A percentile compares a stretch with the other conserved stretches of the same genome.
These are phyloP conservation scores for Trichocladium uniseriatum DNA, from an alignment of 495 filamentous ascomycete species.

Conservation along the genomic window DNA sequence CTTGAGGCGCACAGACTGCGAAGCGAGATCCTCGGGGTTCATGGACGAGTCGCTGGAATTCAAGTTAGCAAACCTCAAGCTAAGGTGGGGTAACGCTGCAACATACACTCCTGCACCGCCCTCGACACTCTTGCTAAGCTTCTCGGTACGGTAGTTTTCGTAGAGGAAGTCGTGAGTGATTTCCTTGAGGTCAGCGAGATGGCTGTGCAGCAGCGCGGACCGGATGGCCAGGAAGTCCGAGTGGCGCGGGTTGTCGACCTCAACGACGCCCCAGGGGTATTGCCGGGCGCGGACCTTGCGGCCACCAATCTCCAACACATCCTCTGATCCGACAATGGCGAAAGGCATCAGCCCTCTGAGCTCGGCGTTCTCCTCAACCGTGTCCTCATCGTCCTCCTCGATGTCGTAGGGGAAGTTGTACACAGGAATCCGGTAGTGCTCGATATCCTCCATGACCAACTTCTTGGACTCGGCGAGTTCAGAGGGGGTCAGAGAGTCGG, in stretches of 20 bases:
- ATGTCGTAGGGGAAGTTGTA: constrained; percentile 99
- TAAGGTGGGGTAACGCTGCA: background rate
- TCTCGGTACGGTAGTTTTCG: constrained; percentile 99
- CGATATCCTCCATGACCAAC: constrained; percentile 99
- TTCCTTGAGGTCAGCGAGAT: constrained; percentile 96
- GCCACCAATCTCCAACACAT: constrained; percentile 85
- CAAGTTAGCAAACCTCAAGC: constrained; percentile 30
- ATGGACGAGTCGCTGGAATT: constrained; percentile 64
- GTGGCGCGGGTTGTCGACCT: constrained; percentile 98
- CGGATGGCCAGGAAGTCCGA: constrained; percentile 97
- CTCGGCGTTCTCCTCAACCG: constrained; percentile 97
- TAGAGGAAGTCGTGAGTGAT: constrained; percentile 99
- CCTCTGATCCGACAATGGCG: constrained; percentile 94
- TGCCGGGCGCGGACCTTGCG: constrained; percentile 88
- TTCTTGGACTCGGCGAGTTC: constrained; percentile 99
- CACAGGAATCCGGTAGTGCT: constrained; percentile 98
- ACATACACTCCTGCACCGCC: constrained; percentile 80
- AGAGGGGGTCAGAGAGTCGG: constrained; percentile 90
- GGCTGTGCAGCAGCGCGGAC: constrained; percentile 91
- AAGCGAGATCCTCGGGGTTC: constrained; percentile 95
- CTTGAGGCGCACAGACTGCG: constrained; percentile 95
- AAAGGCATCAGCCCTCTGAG: constrained; percentile 96
- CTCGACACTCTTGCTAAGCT: constrained; percentile 97
- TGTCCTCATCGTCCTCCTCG: constrained; percentile 98
- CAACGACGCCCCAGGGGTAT: constrained; percentile 98